Evolutionary conservation across 2,329 filamentous ascomycete genomes (phyloP).

Genomic region (Amauroascus verrucosus): DNA sequence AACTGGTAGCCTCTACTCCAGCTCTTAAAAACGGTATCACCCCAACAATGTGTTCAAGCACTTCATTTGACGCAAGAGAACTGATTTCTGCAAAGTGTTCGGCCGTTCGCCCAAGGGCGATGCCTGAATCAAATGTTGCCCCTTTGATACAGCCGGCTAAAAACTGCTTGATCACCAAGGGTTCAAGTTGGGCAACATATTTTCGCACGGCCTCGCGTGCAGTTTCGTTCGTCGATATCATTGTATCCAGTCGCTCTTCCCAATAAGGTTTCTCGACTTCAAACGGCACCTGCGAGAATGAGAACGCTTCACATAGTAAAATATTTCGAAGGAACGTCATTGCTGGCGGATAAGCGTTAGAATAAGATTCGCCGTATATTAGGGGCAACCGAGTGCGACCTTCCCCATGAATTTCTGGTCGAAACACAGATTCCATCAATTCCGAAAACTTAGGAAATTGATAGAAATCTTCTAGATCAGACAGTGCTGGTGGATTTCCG

Average conservation of each 20-base stretch:
- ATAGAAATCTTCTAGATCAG: slow-evolving; percentile 32
- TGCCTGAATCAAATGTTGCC: slow-evolving; percentile 29
- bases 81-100: slow-evolving; percentile 46
- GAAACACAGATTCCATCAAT: slow-evolving; percentile 23
- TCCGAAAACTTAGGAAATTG: slow-evolving; percentile 32
- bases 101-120: slow-evolving; percentile 37
- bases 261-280: slow-evolving; percentile 63
- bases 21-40: not conserved
- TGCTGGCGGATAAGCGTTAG: slow-evolving; percentile 55
- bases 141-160: slow-evolving; percentile 39
- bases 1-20: not conserved
- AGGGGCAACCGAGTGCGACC: slow-evolving; percentile 25
- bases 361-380: slow-evolving; percentile 24
- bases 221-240: slow-evolving; percentile 58
- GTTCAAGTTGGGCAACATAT: slow-evolving; percentile 26
- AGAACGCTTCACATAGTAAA: slow-evolving; percentile 48
- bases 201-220: slow-evolving; percentile 47
- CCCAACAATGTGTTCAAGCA: slow-evolving; percentile 40
- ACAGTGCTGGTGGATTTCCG: slow-evolving; percentile 21
- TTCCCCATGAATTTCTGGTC: slow-evolving; percentile 18
- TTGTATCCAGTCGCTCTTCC: slow-evolving; percentile 66
- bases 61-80: slow-evolving; percentile 45
- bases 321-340: slow-evolving; percentile 58
- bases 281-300: slow-evolving; percentile 32
- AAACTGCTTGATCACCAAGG: slow-evolving; percentile 33